These are phyloP conservation scores for Daldinia vernicosa DNA, from an alignment of 495 filamentous ascomycete genomes.

Conservation along the genomic window DNA sequence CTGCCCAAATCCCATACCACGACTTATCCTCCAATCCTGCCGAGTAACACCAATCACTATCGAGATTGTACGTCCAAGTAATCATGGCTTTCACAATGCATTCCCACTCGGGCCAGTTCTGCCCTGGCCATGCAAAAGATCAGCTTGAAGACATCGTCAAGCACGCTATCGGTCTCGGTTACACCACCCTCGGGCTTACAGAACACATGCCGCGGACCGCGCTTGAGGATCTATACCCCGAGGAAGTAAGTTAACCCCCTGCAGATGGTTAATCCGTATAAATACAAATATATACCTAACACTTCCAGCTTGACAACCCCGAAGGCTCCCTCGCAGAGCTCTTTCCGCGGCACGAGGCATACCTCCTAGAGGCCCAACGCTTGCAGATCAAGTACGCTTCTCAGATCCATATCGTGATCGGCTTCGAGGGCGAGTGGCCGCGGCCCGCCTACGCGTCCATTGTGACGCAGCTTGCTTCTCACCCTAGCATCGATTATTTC, in stretches of 20 bases:
- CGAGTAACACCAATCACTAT: not conserved
- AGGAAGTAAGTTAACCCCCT: slow-evolving; percentile 70
- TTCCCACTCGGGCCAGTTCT: slow-evolving; percentile 98
- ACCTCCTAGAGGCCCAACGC: slow-evolving; percentile 72
- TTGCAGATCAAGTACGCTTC: slow-evolving; percentile 74
- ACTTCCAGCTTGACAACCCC: slow-evolving; percentile 49
- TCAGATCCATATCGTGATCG: slow-evolving; percentile 83
- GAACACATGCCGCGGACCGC: slow-evolving; percentile 91
- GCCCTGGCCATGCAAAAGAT: slow-evolving; percentile 84
- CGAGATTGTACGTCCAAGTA: slow-evolving; percentile 1
- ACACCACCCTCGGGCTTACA: slow-evolving; percentile 86
- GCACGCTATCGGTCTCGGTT: slow-evolving; percentile 78
- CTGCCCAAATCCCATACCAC: not conserved
- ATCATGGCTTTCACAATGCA: slow-evolving; percentile 98
- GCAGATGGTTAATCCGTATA: no score
- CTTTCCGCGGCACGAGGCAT: slow-evolving; percentile 70
- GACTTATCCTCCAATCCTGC: not conserved
- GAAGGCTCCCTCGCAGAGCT: slow-evolving; percentile 52
- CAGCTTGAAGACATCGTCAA: slow-evolving; percentile 84
- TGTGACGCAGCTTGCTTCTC: slow-evolving; percentile 65
- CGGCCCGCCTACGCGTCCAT: slow-evolving; percentile 68
- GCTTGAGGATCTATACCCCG: slow-evolving; percentile 84
- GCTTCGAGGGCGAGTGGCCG: slow-evolving; percentile 94
- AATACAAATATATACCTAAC: slow-evolving; percentile 14
- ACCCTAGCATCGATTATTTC: slow-evolving; percentile 81